Percentiles rank a stretch among this genome's conserved stretches.
Evolutionary conservation across 1,284 basidiomycete genomes (phyloP).

Genomic region (Abortiporus biennis): DNA sequence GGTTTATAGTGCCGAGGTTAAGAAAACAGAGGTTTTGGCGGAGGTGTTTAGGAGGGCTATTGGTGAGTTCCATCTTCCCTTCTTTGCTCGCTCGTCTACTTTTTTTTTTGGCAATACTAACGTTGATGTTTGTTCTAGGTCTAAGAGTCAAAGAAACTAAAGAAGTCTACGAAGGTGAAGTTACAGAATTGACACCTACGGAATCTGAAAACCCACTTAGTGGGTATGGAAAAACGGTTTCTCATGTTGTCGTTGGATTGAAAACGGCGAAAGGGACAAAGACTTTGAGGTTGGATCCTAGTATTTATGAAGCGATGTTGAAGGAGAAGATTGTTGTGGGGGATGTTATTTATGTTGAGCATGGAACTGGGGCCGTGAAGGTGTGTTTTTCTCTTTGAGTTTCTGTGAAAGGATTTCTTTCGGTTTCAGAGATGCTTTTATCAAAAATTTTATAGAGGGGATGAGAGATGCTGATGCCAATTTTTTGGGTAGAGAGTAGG

Average conservation of each 20-base stretch:
- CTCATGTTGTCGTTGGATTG: slow-evolving; percentile 93
- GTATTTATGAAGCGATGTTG: slow-evolving; percentile 94
- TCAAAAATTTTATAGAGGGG: slow-evolving; percentile 1
- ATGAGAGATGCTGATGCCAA: too few species aligned
- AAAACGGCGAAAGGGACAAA: slow-evolving; percentile 99
- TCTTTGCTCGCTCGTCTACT: slow-evolving; percentile 1
- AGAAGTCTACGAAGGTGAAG: slow-evolving; percentile 98
- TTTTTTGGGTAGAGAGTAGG: slow-evolving; percentile 83
- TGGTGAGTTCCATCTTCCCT: slow-evolving; percentile 54
- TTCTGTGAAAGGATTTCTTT: slow-evolving; percentile 2
- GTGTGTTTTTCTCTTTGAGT: slow-evolving; percentile 33
- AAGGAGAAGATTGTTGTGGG: slow-evolving; percentile 97
- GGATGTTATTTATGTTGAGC: slow-evolving; percentile 96
- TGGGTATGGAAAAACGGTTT: slow-evolving; percentile 98
- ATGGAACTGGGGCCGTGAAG: slow-evolving; percentile 94
- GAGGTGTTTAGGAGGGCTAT: slow-evolving; percentile 95
- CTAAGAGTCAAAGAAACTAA: slow-evolving; percentile 98
- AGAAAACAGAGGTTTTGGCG: slow-evolving; percentile 98
- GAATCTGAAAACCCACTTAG: slow-evolving; percentile 94
- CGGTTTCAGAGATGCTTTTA: neutral
- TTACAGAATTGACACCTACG: slow-evolving; percentile 93
- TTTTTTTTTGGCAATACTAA: neutral
- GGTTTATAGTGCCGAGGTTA: slow-evolving; percentile 96
- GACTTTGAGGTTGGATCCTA: slow-evolving; percentile 91
- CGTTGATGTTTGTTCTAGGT: slow-evolving; percentile 40